These are phyloP conservation scores for Fraxinus sp. DNA, from an alignment of 305 asterid species.

Conservation along the genomic window DNA sequence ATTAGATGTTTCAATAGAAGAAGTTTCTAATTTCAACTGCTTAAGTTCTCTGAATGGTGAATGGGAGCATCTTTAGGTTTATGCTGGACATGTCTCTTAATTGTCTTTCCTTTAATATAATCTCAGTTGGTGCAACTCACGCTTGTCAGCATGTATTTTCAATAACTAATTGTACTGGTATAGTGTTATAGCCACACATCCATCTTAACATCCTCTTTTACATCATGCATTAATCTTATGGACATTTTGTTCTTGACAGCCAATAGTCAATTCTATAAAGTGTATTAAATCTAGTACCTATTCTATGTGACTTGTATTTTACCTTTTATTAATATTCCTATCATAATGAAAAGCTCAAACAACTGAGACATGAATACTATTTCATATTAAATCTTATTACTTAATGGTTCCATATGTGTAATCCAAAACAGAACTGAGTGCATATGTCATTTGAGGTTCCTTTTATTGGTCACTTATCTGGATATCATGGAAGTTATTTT, in stretches of 20 bases:
- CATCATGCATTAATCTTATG: not conserved
- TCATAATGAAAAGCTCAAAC: not conserved
- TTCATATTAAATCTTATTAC: not conserved
- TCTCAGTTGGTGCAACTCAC: not conserved
- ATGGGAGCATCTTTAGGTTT: not conserved
- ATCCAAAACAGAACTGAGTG: not conserved
- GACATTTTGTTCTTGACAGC: not conserved
- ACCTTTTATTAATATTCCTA: not conserved
- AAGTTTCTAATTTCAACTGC: not conserved
- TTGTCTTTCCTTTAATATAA: not conserved
- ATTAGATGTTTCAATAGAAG: not conserved
- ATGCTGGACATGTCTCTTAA: not conserved
- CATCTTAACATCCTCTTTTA: not conserved
- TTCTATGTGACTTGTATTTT: not conserved
- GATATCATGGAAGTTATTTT: slow-evolving; percentile 10
- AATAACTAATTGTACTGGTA: not conserved
- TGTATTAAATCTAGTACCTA: not conserved
- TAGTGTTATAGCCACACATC: not conserved
- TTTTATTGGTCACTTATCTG: slow-evolving; percentile 7
- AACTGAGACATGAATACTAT: not conserved
- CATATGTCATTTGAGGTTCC: not conserved
- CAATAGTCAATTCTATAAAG: not conserved
- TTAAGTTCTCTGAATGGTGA: not conserved
- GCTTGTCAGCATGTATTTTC: not conserved
- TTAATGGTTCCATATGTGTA: not conserved